Evolutionary conservation across 2,329 filamentous ascomycete genomes (phyloP).

Genomic region (Botryotinia convoluta): DNA sequence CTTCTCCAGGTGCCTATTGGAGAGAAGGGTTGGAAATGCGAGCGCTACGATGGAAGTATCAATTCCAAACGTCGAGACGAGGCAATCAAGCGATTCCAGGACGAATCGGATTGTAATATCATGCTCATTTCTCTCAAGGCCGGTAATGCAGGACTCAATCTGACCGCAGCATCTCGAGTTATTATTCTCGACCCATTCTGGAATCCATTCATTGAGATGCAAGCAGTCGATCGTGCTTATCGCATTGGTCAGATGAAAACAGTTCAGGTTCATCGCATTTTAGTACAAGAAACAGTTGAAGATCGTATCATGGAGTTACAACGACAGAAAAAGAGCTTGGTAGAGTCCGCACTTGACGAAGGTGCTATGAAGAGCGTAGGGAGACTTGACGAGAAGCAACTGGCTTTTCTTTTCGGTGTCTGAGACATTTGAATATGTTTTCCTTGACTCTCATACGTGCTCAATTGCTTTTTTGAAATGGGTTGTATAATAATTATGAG

Average conservation of each 20-base stretch:
- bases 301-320: conserved; percentile 81
- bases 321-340: conserved; percentile 72
- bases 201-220: conserved; percentile 91
- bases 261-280: conserved; percentile 76
- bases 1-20: conserved; percentile 70
- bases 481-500: not conserved
- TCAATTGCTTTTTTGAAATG: not conserved
- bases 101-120: conserved; percentile 58
- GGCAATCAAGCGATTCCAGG: conserved; percentile 63
- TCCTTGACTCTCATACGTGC: not conserved
- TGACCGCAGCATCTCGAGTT: conserved; percentile 78
- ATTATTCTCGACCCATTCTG: conserved; percentile 92
- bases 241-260: conserved; percentile 75
- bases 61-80: conserved; percentile 61
- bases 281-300: conserved; percentile 77
- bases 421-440: not conserved
- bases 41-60: conserved; percentile 77
- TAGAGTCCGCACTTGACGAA: conserved; percentile 78
- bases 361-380: conserved; percentile 63
- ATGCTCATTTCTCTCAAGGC: conserved; percentile 79
- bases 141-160: conserved; percentile 81
- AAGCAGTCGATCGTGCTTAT: conserved; percentile 86
- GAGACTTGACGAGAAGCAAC: conserved; percentile 48
- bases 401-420: conserved; percentile 36
- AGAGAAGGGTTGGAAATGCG: conserved; percentile 49